Evolutionary conservation across 2,329 filamentous ascomycete genomes (phyloP), one percentile per base, ranked within the genome.

Genomic region (Davidsoniella neocaledoniae): DNA sequence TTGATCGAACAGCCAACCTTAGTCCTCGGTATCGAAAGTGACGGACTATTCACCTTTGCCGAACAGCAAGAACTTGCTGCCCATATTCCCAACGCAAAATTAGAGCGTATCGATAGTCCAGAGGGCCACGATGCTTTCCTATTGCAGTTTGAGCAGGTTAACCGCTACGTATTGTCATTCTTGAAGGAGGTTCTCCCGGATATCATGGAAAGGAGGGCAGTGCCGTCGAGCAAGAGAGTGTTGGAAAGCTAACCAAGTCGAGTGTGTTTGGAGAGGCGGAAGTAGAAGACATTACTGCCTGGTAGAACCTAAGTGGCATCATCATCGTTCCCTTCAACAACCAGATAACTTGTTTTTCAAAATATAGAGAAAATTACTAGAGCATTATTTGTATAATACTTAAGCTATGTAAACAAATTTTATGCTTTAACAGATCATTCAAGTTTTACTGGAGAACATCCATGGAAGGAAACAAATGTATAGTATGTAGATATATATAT

Each of bases 91-190:
- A 71, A 90, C 57, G 80, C 85, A 1, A 75, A 77, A 9, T 68
- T 98, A 23, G 80, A 86, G 64, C 86, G 80, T 43, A 98, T 98
- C 53, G 86, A 96, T 59, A 93, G 84, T 54, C 83, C 86, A 0
- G 91, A 98, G 62, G 91, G 91, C 1, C 91, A 98, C 59, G 91
- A 98, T 64, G 91, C 91, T 0, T 98, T 98, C 64, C 66, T 98
- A 59, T 68, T 98, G 49, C 90, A 98, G 64, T 98, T 98, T 60
- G 86, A 95, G 68, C 90, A 96, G 66, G 91, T 96, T 53, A 98
- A 98, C 65, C 73, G 70, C 29, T 86, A 94, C 61, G 79, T 95
- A 46, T 66, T 95, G 16, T 76, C 76, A 2, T 98, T 98, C 61
- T 70, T 98, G 63, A 75, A 80, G 52, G 79, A 90, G 58, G 79